These are phyloP conservation scores for Wakefieldia striispora DNA, from an alignment of 768 basidiomycete genomes.

Conservation along the genomic window DNA sequence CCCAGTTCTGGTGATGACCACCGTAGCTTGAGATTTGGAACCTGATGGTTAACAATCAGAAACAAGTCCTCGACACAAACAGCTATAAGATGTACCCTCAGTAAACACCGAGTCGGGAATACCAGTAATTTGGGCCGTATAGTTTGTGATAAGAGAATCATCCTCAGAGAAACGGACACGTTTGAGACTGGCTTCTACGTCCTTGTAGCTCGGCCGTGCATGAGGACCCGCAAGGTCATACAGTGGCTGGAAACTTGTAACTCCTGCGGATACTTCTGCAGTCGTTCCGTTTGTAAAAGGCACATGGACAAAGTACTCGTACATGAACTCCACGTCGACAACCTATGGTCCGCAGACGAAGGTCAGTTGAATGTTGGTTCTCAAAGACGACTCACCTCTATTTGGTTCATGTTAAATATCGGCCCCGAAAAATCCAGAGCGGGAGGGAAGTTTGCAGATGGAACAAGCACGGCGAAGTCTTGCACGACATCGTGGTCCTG, in stretches of 20 bases:
- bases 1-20: constrained; percentile 14
- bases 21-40: neutral
- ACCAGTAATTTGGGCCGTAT: constrained; percentile 3
- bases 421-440: constrained; percentile 3
- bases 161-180: neutral
- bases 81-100: neutral
- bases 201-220: neutral
- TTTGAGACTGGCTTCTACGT: neutral
- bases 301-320: neutral
- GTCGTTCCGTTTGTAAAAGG: constrained; percentile 13
- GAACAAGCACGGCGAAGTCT: constrained; percentile 12
- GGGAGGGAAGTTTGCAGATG: constrained; percentile 15
- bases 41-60: neutral
- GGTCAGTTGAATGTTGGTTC: neutral
- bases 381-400: neutral
- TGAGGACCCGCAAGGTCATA: too few species aligned
- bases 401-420: neutral
- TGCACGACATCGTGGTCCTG: neutral
- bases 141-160: neutral
- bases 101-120: neutral
- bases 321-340: too few species aligned
- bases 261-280: constrained; percentile 10
- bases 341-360: neutral
- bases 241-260: too few species aligned
- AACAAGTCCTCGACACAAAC: too few species aligned